These are phyloP conservation scores for Protoeuglena noctilucae DNA, from an alignment of 139 green algal species.

Conservation along the genomic window DNA sequence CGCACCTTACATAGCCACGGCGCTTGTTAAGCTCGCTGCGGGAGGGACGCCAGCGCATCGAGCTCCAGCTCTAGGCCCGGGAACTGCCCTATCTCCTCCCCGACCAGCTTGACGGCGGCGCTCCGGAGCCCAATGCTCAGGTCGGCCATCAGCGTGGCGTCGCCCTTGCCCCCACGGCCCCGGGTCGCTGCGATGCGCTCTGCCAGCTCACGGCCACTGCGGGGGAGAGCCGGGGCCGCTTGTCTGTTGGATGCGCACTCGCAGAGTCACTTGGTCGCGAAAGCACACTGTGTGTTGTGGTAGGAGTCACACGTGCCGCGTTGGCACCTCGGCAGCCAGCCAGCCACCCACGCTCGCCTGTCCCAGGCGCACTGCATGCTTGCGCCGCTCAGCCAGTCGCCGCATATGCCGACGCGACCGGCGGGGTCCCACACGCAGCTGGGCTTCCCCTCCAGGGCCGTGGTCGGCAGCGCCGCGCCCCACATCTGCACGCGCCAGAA, in stretches of 20 bases:
- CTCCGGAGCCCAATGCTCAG: too few relatives aligned
- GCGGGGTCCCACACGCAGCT: slow-evolving; percentile 47
- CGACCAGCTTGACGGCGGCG: slow-evolving; percentile 9
- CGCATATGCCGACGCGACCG: slow-evolving; percentile 36
- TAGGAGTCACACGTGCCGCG: too few relatives aligned
- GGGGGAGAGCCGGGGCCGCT: too few relatives aligned
- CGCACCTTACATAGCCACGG: too few relatives aligned
- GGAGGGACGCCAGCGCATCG: too few relatives aligned
- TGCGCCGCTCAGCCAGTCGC: slow-evolving; percentile 48
- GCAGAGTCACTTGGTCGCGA: too few relatives aligned
- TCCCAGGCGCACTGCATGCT: slow-evolving; percentile 49
- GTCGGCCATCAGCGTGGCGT: slow-evolving; percentile 9
- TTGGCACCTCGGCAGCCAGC: too few relatives aligned
- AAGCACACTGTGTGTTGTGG: too few relatives aligned
- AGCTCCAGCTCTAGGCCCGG: too few relatives aligned
- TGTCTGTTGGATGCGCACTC: too few relatives aligned
- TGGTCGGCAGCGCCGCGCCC: slow-evolving; percentile 51
- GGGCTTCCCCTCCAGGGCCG: slow-evolving; percentile 19
- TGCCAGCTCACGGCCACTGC: slow-evolving; percentile 41
- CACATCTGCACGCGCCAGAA: slow-evolving; percentile 31
- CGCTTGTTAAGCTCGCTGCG: too few relatives aligned
- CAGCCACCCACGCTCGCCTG: too few relatives aligned
- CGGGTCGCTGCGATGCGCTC: slow-evolving; percentile 19
- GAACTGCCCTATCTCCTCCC: slow-evolving; percentile 25
- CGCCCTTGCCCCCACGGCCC: not conserved